Evolutionary conservation across 2,329 filamentous ascomycete genomes (phyloP).

Genomic region (Ophiocordyceps camponoti-leonardi): DNA sequence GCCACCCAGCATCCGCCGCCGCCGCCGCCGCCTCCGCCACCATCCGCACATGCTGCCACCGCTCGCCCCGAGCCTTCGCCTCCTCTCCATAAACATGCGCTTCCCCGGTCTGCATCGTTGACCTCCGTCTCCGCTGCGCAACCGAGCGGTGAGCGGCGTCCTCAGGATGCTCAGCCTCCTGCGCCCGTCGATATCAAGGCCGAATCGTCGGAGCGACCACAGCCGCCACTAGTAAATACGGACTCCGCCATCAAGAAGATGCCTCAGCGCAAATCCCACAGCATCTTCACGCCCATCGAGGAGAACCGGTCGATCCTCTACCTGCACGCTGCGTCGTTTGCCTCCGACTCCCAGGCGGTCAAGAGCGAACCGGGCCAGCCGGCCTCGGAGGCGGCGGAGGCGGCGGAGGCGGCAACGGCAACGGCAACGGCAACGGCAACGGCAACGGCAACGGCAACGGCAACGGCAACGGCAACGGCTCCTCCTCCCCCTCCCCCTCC

Average conservation of each 20-base stretch:
- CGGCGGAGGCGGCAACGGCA: not conserved
- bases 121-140: conserved; percentile 31
- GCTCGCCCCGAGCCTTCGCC: conserved; percentile 40
- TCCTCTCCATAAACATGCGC: conserved; percentile 34
- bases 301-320: conserved; percentile 78
- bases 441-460: not conserved
- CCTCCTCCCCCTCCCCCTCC: not conserved
- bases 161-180: conserved; percentile 32
- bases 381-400: conserved; percentile 5
- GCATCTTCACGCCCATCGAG: conserved; percentile 95
- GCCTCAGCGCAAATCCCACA: conserved; percentile 66
- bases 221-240: conserved; percentile 31
- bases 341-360: conserved; percentile 29
- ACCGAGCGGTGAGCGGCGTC: conserved; percentile 17
- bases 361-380: conserved; percentile 18
- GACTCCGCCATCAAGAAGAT: conserved; percentile 40
- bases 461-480: no score
- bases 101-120: conserved; percentile 24
- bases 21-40: not conserved
- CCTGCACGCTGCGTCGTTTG: conserved; percentile 59
- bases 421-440: conserved; percentile 5
- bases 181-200: conserved; percentile 31
- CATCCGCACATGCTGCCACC: conserved; percentile 19
- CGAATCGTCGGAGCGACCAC: conserved; percentile 26
- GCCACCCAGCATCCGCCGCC: conserved; percentile 34